These are phyloP conservation scores for Xanthoconium separans DNA, from an alignment of 1,284 basidiomycete species.

Conservation along the genomic window DNA sequence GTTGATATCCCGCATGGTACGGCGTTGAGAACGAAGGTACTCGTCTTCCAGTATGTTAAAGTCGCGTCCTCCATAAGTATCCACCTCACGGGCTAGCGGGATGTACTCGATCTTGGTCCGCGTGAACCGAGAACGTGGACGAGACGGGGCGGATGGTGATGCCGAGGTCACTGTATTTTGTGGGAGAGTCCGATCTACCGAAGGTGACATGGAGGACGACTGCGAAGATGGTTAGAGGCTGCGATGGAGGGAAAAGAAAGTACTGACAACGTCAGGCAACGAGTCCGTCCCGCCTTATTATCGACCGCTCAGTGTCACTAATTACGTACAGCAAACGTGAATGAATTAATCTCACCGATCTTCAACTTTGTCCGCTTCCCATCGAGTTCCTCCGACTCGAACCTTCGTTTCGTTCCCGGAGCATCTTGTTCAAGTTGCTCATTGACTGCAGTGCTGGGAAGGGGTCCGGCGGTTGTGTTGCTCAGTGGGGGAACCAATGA, in stretches of 20 bases:
- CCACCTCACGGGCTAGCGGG: constrained; percentile 75
- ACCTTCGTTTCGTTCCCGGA: constrained; percentile 66
- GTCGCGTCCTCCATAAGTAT: constrained; percentile 87
- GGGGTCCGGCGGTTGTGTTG: constrained; percentile 9
- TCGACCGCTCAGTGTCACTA: constrained; percentile 25
- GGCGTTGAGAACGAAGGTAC: constrained; percentile 49
- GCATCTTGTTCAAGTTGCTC: constrained; percentile 42
- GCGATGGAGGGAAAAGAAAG: constrained; percentile 8
- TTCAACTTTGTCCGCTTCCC: constrained; percentile 67
- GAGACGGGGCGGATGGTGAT: constrained; percentile 24
- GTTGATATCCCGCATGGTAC: constrained; percentile 65
- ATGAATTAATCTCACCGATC: constrained; percentile 48
- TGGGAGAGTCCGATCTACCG: constrained; percentile 20
- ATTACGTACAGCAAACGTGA: constrained; percentile 27
- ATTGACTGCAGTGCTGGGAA: constrained; percentile 9
- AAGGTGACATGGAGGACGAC: constrained; percentile 21
- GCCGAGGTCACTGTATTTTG: constrained; percentile 15
- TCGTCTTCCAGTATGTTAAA: constrained; percentile 70
- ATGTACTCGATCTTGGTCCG: constrained; percentile 91
- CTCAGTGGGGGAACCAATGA: constrained; percentile 17
- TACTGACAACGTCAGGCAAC: constrained; percentile 38
- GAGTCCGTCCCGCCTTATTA: constrained; percentile 38
- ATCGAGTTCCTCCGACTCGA: constrained; percentile 63
- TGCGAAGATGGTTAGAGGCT: constrained; percentile 18
- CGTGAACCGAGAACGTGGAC: constrained; percentile 46